Base-by-base conservation (phyloP, 2,329 filamentous ascomycete species). In the Xylariales sp. region DNA sequence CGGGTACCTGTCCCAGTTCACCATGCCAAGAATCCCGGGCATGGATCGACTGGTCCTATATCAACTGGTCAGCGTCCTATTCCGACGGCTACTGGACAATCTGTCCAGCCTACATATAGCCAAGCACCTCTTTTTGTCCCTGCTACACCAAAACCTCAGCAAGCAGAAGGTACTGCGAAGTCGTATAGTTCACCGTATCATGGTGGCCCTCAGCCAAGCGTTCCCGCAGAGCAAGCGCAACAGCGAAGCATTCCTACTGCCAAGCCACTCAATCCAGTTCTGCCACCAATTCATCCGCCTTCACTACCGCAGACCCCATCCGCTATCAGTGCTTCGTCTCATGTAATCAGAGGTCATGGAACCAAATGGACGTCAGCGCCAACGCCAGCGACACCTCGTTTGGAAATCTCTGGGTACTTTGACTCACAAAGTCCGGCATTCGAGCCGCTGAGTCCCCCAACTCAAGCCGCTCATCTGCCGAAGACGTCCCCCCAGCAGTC, bases 331-430 rank as follows among this genome's bases (percentile, higher is more conserved):
- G 36, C 49, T 43, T 31, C 56, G 25, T 32, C 52, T 35, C 50
- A 60, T 51, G 47, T 63, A 31, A 46, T 62, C 36, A 54, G 61
- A 43, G 60, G 65, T 28, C 57, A 62, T 44, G 77, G 75, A 32
- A 84, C 80, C 0, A 75, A 73, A 52, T 84, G 80, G 79, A 74
- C 68, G 3, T 64, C 73, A 12, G 69, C 66, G 4, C 71, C 75
- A 5, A 79, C 76, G 1, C 74, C 76, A 4, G 77, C 77, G 4
- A 84, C 80, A 2, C 80, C 80, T 2, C 57, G 60, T 4, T 51
- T 55, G 45, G 55, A 58, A 18, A 41, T 46, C 21, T 48, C 51
- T 20, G 58, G 54, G 10, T 57, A 62, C 34, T 65, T 61, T 36
- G 68, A 70, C 34, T 57, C 66, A 12, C 65, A 68, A 24, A 76